phyloP scores from a whole-genome alignment of 1,284 basidiomycete genomes.

The Fomitopsis schrenkii region DNA sequence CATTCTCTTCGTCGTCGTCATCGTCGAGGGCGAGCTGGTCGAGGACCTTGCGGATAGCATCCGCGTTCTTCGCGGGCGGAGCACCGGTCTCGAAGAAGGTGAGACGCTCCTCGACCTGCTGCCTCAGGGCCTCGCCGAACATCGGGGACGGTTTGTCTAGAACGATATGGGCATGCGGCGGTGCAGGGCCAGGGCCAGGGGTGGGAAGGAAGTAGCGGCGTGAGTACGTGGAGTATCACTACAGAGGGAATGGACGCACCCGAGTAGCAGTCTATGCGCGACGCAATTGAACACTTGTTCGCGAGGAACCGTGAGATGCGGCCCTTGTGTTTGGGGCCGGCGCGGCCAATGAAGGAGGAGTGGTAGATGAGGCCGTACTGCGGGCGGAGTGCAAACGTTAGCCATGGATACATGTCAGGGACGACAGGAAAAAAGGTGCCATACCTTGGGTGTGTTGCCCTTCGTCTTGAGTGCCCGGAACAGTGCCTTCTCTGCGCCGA shows the following conservation, averaged over 20 bases:
- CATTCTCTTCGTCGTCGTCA: conserved; percentile 64
- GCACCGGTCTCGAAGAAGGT: conserved; percentile 91
- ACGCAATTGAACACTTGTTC: conserved; percentile 99
- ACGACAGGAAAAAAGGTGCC: neutral
- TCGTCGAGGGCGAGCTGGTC: conserved; percentile 72
- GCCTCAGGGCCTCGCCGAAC: conserved; percentile 91
- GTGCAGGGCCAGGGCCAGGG: neutral
- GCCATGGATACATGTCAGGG: neutral
- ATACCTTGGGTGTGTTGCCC: conserved; percentile 95
- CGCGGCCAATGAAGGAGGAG: conserved; percentile 94
- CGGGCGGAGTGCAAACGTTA: neutral
- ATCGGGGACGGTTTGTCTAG: conserved; percentile 85
- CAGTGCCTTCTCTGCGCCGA: conserved; percentile 97
- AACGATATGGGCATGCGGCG: neutral
- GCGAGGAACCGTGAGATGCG: conserved; percentile 97
- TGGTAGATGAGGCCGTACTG: conserved; percentile 94
- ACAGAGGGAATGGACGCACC: conserved; percentile 42
- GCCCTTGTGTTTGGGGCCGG: conserved; percentile 95
- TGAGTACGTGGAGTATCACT: neutral
- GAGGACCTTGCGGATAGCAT: conserved; percentile 87
- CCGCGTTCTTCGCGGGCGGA: conserved; percentile 82
- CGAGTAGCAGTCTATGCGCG: conserved; percentile 95
- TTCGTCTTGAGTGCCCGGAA: conserved; percentile 99
- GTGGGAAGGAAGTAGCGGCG: neutral
- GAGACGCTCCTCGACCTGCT: conserved; percentile 95